Conservation (phyloP, 176 grass and related monocot species). For the Carex pumila region DNA sequence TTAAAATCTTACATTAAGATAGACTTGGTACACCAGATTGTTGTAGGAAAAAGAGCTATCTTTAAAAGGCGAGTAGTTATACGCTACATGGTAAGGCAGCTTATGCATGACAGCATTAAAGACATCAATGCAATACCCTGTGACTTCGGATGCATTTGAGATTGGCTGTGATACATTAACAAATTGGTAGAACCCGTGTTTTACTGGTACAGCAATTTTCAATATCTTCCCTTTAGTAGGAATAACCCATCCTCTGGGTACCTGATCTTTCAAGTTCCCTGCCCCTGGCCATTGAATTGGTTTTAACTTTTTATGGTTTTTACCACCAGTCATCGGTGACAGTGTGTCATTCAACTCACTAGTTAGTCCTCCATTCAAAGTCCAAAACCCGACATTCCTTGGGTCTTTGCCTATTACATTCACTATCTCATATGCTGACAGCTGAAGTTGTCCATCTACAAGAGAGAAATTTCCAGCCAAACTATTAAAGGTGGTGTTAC, state of each 20-base stretch:
- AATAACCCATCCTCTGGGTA: conserved; percentile 31
- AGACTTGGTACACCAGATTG: conserved; percentile 49
- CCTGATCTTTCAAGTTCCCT: neutral
- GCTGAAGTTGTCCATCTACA: conserved; percentile 26
- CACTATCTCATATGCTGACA: conserved; percentile 41
- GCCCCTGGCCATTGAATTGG: conserved; percentile 49
- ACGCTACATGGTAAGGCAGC: conserved; percentile 30
- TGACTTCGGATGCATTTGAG: conserved; percentile 16
- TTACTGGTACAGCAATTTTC: conserved; percentile 42
- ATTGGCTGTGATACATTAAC: conserved; percentile 30
- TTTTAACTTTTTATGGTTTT: neutral
- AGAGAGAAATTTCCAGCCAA: conserved; percentile 45
- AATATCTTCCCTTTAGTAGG: conserved; percentile 29
- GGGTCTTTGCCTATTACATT: conserved; percentile 27
- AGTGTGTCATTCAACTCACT: neutral
- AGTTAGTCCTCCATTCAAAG: neutral
- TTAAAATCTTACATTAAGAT: conserved; percentile 29
- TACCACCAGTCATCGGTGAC: neutral
- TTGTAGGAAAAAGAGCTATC: conserved; percentile 37
- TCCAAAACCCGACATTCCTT: conserved; percentile 34
- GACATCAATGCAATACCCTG: conserved; percentile 59
- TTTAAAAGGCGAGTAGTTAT: conserved; percentile 29
- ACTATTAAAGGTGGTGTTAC: conserved; percentile 28
- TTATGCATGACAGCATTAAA: conserved; percentile 34
- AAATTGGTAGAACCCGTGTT: conserved; percentile 33